These are phyloP conservation scores for Cornus florida DNA, from an alignment of 148 eudicot genomes.

Conservation along the genomic window DNA sequence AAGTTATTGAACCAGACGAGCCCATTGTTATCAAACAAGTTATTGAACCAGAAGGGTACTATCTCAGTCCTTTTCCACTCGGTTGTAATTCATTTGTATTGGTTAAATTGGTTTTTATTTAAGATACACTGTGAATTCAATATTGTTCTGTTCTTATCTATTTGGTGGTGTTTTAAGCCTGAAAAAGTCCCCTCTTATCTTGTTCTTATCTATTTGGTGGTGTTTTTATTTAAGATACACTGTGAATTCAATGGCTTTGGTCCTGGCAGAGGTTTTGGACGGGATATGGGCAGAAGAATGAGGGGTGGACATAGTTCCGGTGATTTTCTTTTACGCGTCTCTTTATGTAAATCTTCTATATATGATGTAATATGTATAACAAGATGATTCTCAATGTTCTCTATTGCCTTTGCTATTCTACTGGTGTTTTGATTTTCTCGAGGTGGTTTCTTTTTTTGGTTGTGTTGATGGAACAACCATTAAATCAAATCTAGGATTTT, in stretches of 20 bases:
- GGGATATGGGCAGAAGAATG: constrained; percentile 66
- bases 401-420: not conserved
- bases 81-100: not conserved
- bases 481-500: not conserved
- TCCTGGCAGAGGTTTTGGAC: constrained; percentile 73
- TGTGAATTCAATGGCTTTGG: constrained; percentile 72
- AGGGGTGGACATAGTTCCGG: constrained; percentile 79
- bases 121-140: not conserved
- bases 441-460: not conserved
- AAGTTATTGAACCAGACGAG: constrained; percentile 42
- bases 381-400: not conserved
- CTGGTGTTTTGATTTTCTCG: not conserved
- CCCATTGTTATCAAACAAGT: constrained; percentile 41
- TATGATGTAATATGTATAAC: not conserved
- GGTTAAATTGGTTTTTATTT: not conserved
- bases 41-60: constrained; percentile 63
- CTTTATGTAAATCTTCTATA: not conserved
- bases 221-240: too few relatives aligned
- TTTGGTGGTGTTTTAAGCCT: constrained; percentile 5
- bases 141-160: not conserved
- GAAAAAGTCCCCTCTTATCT: not conserved
- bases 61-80: constrained; percentile 36
- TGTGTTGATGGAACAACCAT: not conserved
- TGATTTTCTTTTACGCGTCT: constrained; percentile 27
- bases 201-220: too few relatives aligned